These are phyloP conservation scores for Starmerella asiatica DNA, from an alignment of 805 yeast species.

Conservation along the genomic window DNA sequence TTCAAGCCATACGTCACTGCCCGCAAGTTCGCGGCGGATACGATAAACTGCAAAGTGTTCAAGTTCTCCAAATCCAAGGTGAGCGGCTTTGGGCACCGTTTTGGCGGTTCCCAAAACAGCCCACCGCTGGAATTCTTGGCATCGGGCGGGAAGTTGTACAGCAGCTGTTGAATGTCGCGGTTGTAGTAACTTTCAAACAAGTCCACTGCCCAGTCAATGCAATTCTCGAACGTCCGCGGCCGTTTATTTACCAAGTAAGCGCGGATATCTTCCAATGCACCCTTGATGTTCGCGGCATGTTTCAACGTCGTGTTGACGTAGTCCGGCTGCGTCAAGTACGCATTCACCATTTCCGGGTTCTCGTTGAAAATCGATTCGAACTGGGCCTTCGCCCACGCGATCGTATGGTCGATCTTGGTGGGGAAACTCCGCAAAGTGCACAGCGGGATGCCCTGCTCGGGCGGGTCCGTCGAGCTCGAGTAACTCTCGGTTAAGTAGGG, in stretches of 20 bases:
- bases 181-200: conserved; percentile 77
- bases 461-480: conserved; percentile 95
- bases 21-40: conserved; percentile 80
- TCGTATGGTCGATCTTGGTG: conserved; percentile 93
- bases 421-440: conserved; percentile 98
- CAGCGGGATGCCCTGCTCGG: conserved; percentile 92
- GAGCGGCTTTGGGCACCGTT: conserved; percentile 87
- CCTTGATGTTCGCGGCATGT: conserved; percentile 84
- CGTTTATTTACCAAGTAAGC: conserved; percentile 60
- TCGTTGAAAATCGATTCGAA: conserved; percentile 87
- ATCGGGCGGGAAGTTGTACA: conserved; percentile 90
- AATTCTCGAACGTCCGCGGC: conserved; percentile 84
- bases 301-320: conserved; percentile 83
- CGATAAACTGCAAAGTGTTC: conserved; percentile 71
- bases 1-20: conserved; percentile 84
- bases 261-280: conserved; percentile 62
- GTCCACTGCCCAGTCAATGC: conserved; percentile 86
- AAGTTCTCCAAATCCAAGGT: conserved; percentile 54
- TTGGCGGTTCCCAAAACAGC: conserved; percentile 96
- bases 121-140: conserved; percentile 81
- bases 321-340: conserved; percentile 81
- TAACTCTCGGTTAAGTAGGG: conserved; percentile 92
- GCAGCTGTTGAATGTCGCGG: conserved; percentile 76
- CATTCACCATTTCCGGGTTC: conserved; percentile 83
- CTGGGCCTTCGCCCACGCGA: conserved; percentile 95